Evolutionary conservation across 306 rosid genomes (phyloP).

Genomic region (Glycine latifolia): DNA sequence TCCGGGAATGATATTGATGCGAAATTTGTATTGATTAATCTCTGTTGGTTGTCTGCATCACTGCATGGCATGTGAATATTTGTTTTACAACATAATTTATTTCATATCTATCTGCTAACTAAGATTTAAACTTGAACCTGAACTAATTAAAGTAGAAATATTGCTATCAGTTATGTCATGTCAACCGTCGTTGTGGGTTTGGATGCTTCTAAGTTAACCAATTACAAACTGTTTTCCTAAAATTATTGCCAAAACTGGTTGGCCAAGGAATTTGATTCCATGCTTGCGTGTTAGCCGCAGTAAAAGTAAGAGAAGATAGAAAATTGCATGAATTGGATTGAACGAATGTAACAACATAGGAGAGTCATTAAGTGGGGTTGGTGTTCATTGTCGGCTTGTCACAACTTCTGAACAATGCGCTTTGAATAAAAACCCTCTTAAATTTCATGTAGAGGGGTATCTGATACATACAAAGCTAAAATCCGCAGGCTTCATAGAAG

Average conservation of each 20-base stretch:
- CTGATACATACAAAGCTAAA: background rate
- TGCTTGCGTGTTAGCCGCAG: background rate
- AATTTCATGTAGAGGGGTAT: background rate
- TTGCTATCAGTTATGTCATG: too few species aligned
- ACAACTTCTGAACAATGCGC: background rate
- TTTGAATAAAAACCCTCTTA: background rate
- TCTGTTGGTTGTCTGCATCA: too few species aligned
- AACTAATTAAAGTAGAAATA: too few species aligned
- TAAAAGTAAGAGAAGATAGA: conserved; percentile 16
- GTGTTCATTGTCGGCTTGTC: conserved; percentile 34
- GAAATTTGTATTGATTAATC: too few species aligned
- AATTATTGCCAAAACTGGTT: background rate
- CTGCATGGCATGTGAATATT: too few species aligned
- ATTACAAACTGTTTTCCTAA: background rate
- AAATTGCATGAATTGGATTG: background rate
- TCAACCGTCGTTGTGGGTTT: too few species aligned
- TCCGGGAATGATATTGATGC: too few species aligned
- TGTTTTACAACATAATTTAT: too few species aligned
- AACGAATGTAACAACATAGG: background rate
- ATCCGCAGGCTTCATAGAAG: background rate
- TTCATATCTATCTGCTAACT: too few species aligned
- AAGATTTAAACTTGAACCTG: too few species aligned
- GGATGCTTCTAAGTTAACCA: too few species aligned
- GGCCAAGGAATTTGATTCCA: background rate
- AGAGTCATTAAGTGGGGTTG: conserved; percentile 27